Base-by-base conservation (phyloP, 768 basidiomycete species). In the Leucosporidium yakuticum region DNA sequence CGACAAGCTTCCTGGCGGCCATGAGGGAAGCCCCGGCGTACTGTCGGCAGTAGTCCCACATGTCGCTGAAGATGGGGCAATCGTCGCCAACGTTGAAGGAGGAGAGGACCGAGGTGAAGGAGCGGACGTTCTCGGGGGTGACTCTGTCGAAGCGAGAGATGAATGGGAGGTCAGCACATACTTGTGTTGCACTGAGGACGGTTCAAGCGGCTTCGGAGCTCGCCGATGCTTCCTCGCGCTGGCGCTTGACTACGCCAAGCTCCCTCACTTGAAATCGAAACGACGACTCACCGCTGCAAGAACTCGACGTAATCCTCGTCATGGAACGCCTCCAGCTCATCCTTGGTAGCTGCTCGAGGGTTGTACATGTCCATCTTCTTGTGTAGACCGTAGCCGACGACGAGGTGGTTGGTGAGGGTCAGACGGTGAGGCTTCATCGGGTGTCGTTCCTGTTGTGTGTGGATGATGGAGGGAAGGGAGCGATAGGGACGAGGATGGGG, bases 351-450 rank as follows among this genome's bases (percentile, higher is more conserved):
- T 17, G 86, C 82, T 48, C 91, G 84, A 4, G 95, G 94, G 74
- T 89, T 87, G 78, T 90, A 94, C 48, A 96, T 90, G 74, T 96
- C 90, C 76, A 99, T 95, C 73, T 90, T 88, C 73, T 95, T 91
- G 81, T 98, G 92, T 21, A 99, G 81, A 21, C 92, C 95, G 76
- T 98, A 99, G 0, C 94, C 95, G 79, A 95, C 85, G 19, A 98
- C 94, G 57, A 99, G 84, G 2, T 93, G 87, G 74, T 97, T 99
- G 23, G 96, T 98, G 63, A 99, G 79, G 4, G 95, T 93, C n/a
- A 99, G 80, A 31, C 95, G 84, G 75, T 96, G 92, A 6, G 95
- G 95, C 78, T 97, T 96, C 95, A 99, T 99, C 4, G 95, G 95
- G 80, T 99, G 95, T 58, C 88, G 85, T 84, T 96, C 92, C 95